phyloP scores from a whole-genome alignment of 768 basidiomycete species.

The Mycena leptocephala region DNA sequence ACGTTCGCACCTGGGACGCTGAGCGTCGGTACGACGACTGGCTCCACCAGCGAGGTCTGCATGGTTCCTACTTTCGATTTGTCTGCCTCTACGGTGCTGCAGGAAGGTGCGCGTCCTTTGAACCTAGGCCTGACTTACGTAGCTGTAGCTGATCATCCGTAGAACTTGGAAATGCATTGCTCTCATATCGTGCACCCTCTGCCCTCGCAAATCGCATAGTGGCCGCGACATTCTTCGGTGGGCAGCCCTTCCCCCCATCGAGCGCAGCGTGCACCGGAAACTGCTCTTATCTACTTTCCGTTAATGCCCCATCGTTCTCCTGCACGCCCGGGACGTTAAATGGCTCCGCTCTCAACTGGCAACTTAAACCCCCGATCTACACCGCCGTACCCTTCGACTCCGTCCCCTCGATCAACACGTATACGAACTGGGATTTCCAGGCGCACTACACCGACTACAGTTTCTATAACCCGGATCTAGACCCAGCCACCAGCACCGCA shows the following conservation, averaged over 20 bases:
- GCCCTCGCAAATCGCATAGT: not conserved
- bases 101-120: slow-evolving; percentile 14
- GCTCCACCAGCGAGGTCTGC: not conserved
- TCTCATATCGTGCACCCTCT: not conserved
- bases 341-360: not conserved
- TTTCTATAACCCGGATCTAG: not conserved
- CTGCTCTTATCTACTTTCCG: slow-evolving; percentile 6
- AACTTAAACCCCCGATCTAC: not conserved
- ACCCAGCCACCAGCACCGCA: not conserved
- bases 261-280: slow-evolving; percentile 7
- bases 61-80: slow-evolving; percentile 17
- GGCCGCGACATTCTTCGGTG: slow-evolving; percentile 6
- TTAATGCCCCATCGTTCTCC: slow-evolving; percentile 13
- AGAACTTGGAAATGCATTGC: not conserved
- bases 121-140: not conserved
- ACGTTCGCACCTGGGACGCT: not conserved
- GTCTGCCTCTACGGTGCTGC: not conserved
- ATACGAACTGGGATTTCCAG: not conserved
- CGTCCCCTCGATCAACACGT: not conserved
- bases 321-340: not conserved
- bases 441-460: not conserved
- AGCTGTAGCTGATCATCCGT: not conserved
- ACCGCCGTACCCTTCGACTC: not conserved
- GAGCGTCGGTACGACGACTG: not conserved
- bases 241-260: not conserved